A percentile compares a stretch with the other conserved stretches of the same genome.
phyloP scores from a whole-genome alignment of 2,329 filamentous ascomycete genomes.

The Phoma herbarum region DNA sequence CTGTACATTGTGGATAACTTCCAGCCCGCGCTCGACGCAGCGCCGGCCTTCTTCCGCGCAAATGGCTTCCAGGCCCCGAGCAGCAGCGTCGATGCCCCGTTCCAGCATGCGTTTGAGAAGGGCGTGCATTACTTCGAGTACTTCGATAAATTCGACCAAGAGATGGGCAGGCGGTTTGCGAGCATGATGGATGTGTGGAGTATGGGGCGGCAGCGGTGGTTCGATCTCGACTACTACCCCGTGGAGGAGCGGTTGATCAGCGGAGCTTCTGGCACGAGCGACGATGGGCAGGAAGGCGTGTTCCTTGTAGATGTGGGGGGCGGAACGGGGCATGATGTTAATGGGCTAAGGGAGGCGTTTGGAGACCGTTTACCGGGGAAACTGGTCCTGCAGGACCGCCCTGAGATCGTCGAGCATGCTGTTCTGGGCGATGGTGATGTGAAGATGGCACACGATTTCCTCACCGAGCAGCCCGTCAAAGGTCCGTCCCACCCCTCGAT shows the following conservation, averaged over 20 bases:
- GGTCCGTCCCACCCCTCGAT: constrained; percentile 10
- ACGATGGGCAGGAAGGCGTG: constrained; percentile 1
- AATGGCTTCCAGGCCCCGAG: constrained; percentile 29
- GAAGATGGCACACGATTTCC: constrained; percentile 48
- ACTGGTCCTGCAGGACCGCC: constrained; percentile 36
- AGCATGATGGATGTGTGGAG: constrained; percentile 44
- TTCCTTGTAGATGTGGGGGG: constrained; percentile 41
- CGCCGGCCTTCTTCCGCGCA: constrained; percentile 29
- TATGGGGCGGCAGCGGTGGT: constrained; percentile 37
- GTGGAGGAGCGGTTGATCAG: constrained; percentile 34
- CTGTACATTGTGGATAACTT: constrained; percentile 35
- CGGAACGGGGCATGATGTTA: constrained; percentile 37
- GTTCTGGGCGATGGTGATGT: constrained; percentile 35
- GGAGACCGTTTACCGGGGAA: constrained; percentile 26
- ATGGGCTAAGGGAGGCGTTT: constrained; percentile 30
- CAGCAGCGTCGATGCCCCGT: constrained; percentile 29
- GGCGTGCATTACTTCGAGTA: constrained; percentile 36
- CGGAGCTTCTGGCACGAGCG: constrained; percentile 18
- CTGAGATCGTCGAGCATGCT: constrained; percentile 35
- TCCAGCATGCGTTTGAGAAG: constrained; percentile 34
- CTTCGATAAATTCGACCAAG: constrained; percentile 30
- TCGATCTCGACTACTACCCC: constrained; percentile 34
- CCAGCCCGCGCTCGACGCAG: constrained; percentile 29
- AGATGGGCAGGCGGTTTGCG: constrained; percentile 38
- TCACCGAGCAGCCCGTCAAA: constrained; percentile 45